phyloP scores from a whole-genome alignment of 2,329 filamentous ascomycete genomes.

The Arthrobotrys sphaeroides region DNA sequence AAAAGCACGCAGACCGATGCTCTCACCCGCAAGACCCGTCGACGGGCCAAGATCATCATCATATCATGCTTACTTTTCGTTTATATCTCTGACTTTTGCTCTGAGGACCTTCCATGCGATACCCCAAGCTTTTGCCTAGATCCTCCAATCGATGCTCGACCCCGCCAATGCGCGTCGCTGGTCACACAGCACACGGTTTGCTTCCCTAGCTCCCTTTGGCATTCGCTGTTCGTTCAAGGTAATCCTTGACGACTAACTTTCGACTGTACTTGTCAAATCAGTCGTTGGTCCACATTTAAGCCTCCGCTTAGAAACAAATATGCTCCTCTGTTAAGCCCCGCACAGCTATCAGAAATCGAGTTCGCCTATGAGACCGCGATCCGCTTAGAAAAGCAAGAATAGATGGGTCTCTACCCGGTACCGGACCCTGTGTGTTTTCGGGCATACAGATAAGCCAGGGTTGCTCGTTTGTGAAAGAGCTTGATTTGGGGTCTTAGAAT shows the following conservation, averaged over 20 bases:
- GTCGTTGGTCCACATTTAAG: background rate
- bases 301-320: background rate
- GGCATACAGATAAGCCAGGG: background rate
- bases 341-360: background rate
- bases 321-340: too few species aligned
- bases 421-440: background rate
- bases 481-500: background rate
- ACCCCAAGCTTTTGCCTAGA: constrained; percentile 7
- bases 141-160: too few species aligned
- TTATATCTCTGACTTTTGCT: background rate
- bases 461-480: background rate
- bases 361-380: background rate
- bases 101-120: background rate
- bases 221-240: background rate
- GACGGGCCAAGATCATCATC: background rate
- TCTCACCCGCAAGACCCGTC: too few species aligned
- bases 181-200: background rate
- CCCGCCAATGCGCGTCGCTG: background rate
- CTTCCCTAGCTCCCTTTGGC: background rate
- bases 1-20: too few species aligned
- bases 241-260: background rate
- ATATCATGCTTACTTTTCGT: background rate
- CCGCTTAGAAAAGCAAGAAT: background rate
- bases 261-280: constrained; percentile 15
- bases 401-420: background rate